A percentile compares a stretch with the other conserved stretches of the same genome.
These are phyloP conservation scores for Rhododendron vialii DNA, from an alignment of 148 eudicot genomes.

Conservation along the genomic window DNA sequence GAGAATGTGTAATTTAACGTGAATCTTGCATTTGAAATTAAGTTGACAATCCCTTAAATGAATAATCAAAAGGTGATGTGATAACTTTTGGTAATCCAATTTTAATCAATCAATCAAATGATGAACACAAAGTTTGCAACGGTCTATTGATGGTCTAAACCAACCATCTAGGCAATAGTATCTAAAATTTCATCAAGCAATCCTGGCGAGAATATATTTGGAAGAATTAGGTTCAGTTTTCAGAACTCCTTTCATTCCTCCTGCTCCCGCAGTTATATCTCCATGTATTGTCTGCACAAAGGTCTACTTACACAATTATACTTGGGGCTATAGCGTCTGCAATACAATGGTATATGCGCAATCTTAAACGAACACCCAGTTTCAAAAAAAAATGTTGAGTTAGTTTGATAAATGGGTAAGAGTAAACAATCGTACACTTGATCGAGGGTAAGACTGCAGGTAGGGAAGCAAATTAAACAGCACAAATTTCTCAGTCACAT, in stretches of 20 bases:
- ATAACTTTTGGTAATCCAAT: too few species aligned
- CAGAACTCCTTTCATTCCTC: neutral
- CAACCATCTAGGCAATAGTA: too few species aligned
- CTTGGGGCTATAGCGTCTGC: neutral
- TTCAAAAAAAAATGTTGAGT: neutral
- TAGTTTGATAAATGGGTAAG: slow-evolving; percentile 27
- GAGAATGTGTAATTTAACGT: too few species aligned
- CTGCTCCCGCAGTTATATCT: neutral
- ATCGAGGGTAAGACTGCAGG: slow-evolving; percentile 56
- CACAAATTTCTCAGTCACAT: slow-evolving; percentile 41
- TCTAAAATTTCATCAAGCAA: too few species aligned
- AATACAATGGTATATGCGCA: neutral
- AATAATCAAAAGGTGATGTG: too few species aligned
- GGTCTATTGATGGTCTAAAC: too few species aligned
- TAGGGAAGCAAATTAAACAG: slow-evolving; percentile 60
- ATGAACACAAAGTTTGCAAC: too few species aligned
- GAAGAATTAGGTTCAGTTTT: too few species aligned
- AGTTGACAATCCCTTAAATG: too few species aligned
- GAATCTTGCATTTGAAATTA: too few species aligned
- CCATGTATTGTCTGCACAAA: neutral
- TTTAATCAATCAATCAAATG: too few species aligned
- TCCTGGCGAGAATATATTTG: too few species aligned
- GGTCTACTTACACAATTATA: neutral
- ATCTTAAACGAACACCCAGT: neutral
- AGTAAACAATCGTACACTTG: slow-evolving; percentile 48